These are phyloP conservation scores for Phialocephala subalpina DNA, from an alignment of 2,329 filamentous ascomycete genomes.

Conservation along the genomic window DNA sequence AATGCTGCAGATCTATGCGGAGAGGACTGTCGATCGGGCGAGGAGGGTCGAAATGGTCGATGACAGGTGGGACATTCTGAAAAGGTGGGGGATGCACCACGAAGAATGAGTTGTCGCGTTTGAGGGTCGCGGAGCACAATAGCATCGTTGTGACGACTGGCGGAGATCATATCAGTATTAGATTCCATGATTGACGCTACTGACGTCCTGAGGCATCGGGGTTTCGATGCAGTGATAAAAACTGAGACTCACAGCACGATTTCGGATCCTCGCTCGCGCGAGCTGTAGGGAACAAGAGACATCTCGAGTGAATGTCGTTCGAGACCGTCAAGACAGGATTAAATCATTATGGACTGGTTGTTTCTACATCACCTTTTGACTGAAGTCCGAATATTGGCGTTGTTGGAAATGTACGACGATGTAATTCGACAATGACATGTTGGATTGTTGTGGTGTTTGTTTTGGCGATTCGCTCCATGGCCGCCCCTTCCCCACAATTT, in stretches of 20 bases:
- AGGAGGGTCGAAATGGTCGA: slow-evolving; percentile 51
- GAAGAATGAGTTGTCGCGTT: slow-evolving; percentile 85
- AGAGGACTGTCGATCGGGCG: slow-evolving; percentile 54
- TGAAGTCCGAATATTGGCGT: background rate
- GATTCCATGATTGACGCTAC: background rate
- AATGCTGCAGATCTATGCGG: slow-evolving; percentile 66
- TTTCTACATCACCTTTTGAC: background rate
- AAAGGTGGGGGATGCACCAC: slow-evolving; percentile 61
- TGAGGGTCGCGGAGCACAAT: slow-evolving; percentile 90
- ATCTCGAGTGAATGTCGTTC: slow-evolving; percentile 4
- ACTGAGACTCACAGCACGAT: slow-evolving; percentile 10
- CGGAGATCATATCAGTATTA: slow-evolving; percentile 27
- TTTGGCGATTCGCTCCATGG: slow-evolving; percentile 6
- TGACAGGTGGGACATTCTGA: slow-evolving; percentile 73
- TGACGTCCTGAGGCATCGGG: background rate
- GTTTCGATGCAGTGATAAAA: background rate
- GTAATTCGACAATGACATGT: background rate
- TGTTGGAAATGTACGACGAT: background rate
- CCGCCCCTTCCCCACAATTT: background rate
- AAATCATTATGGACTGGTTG: background rate
- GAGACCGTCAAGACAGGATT: background rate
- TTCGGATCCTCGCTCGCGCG: slow-evolving; percentile 3
- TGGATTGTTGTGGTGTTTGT: slow-evolving; percentile 1
- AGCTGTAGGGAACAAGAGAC: slow-evolving; percentile 9
- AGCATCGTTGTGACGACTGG: slow-evolving; percentile 88